Conservation (phyloP, 805 yeast genomes). For the Candida railenensis region DNA sequence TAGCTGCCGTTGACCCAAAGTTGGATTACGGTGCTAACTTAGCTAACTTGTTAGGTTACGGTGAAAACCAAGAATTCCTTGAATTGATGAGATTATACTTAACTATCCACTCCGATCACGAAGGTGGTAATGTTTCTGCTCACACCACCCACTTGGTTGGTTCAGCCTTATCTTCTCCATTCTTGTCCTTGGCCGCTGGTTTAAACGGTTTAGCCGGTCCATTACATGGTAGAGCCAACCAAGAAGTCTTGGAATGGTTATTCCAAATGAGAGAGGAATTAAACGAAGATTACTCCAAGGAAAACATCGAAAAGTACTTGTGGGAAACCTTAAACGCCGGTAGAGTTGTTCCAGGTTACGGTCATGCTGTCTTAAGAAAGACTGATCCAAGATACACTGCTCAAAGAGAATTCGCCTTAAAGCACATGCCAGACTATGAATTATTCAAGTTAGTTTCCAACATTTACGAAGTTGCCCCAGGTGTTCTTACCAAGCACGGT, state of each 20-base stretch:
- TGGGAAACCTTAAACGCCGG: conserved; percentile 73
- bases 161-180: conserved; percentile 76
- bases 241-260: conserved; percentile 77
- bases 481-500: conserved; percentile 73
- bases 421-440: conserved; percentile 59
- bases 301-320: conserved; percentile 60
- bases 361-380: conserved; percentile 82
- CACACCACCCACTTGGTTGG: conserved; percentile 83
- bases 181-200: conserved; percentile 74
- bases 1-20: conserved; percentile 51
- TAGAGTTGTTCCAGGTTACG: conserved; percentile 85
- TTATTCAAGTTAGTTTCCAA: conserved; percentile 65
- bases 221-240: conserved; percentile 82
- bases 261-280: conserved; percentile 62
- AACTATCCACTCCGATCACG: conserved; percentile 78
- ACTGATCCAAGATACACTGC: conserved; percentile 82
- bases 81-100: conserved; percentile 72
- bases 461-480: conserved; percentile 70
- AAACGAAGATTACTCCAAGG: conserved; percentile 56
- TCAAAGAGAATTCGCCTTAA: conserved; percentile 65
- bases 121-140: conserved; percentile 83
- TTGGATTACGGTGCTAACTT: conserved; percentile 76
- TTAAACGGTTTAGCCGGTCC: conserved; percentile 85
- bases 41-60: conserved; percentile 62
- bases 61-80: conserved; percentile 56